phyloP scores from a whole-genome alignment of 352 stramenopile species.

The Sclerospora graminicola region DNA sequence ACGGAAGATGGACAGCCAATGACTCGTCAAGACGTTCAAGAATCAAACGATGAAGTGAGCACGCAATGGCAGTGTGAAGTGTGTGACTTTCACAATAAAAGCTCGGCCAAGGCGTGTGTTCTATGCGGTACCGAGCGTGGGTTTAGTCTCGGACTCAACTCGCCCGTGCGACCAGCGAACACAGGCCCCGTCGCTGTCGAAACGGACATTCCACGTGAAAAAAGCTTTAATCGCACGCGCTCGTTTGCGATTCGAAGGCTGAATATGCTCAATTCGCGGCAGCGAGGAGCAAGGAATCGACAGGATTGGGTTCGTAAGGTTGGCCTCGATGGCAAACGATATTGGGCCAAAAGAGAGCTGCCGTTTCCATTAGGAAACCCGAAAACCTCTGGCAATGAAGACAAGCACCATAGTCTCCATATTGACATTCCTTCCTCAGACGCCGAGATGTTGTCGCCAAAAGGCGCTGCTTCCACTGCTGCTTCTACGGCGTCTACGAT shows the following conservation, averaged over 20 bases:
- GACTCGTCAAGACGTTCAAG: slow-evolving; percentile 79
- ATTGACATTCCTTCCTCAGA: slow-evolving; percentile 36
- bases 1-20: slow-evolving; percentile 81
- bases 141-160: slow-evolving; percentile 60
- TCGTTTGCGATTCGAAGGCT: slow-evolving; percentile 82
- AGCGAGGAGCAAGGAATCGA: slow-evolving; percentile 69
- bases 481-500: slow-evolving; percentile 10
- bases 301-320: slow-evolving; percentile 82
- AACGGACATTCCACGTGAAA: slow-evolving; percentile 33
- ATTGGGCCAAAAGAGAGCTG: slow-evolving; percentile 71
- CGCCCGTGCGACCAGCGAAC: slow-evolving; percentile 24
- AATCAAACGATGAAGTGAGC: slow-evolving; percentile 70
- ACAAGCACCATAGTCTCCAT: slow-evolving; percentile 7
- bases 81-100: slow-evolving; percentile 86
- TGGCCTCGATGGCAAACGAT: slow-evolving; percentile 68
- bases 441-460: slow-evolving; percentile 34
- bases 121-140: slow-evolving; percentile 75
- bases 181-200: slow-evolving; percentile 26
- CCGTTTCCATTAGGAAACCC: slow-evolving; percentile 33
- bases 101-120: slow-evolving; percentile 59
- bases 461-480: slow-evolving; percentile 5
- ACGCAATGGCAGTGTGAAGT: slow-evolving; percentile 83
- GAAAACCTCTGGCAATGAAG: slow-evolving; percentile 12
- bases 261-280: slow-evolving; percentile 79
- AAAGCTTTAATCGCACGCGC: slow-evolving; percentile 76